Conservation (phyloP, 2,329 filamentous ascomycete genomes). For the Alternaria rosae region DNA sequence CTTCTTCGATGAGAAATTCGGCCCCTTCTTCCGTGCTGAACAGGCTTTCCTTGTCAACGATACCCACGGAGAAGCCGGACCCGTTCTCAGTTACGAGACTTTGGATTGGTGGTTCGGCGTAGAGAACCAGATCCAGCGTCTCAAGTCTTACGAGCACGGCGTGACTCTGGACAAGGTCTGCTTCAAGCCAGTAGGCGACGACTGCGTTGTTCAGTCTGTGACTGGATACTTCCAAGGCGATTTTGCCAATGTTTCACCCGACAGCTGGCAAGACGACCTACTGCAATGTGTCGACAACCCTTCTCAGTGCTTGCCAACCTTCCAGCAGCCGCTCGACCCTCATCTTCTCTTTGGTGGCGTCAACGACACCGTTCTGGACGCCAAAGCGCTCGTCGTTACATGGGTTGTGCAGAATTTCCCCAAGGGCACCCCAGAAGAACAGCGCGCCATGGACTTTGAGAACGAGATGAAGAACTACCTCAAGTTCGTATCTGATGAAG, state of each 20-base stretch:
- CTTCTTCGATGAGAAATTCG: conserved; percentile 93
- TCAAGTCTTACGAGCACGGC: conserved; percentile 73
- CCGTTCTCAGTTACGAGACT: conserved; percentile 87
- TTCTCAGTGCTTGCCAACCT: conserved; percentile 82
- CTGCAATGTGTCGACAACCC: conserved; percentile 78
- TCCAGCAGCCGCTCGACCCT: conserved; percentile 86
- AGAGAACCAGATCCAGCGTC: conserved; percentile 75
- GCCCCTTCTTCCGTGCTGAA: conserved; percentile 93
- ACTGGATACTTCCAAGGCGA: conserved; percentile 83
- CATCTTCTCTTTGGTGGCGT: conserved; percentile 87
- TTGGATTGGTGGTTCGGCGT: conserved; percentile 93
- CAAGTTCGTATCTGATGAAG: conserved; percentile 81
- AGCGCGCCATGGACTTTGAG: conserved; percentile 88
- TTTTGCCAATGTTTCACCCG: conserved; percentile 66
- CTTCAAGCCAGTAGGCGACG: conserved; percentile 89
- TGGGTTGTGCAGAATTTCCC: conserved; percentile 92
- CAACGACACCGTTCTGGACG: conserved; percentile 70
- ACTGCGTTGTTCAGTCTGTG: conserved; percentile 93
- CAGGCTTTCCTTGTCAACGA: conserved; percentile 96
- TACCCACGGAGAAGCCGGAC: conserved; percentile 69
- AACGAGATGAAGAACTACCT: conserved; percentile 76
- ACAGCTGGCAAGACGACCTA: conserved; percentile 76
- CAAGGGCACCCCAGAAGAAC: conserved; percentile 74
- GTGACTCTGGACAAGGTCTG: conserved; percentile 83
- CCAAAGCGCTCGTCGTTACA: conserved; percentile 83